Conservation (phyloP, 768 basidiomycete species). For the Rhodotorula paludigena region DNA sequence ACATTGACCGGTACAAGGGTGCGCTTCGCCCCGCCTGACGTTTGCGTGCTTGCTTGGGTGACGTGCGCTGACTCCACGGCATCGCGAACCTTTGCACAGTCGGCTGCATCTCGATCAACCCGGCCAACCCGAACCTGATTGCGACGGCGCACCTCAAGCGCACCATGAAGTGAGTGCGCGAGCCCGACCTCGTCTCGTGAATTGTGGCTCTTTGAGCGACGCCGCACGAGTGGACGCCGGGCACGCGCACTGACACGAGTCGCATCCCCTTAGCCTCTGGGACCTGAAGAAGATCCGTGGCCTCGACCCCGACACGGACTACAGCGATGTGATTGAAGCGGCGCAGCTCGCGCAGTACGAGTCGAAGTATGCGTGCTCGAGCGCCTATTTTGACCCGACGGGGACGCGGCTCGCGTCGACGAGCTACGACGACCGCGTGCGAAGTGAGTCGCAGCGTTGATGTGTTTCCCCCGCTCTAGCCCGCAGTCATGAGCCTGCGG, state of each 20-base stretch:
- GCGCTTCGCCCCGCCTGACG: background rate
- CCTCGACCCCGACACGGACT: background rate
- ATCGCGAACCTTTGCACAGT: slow-evolving; percentile 13
- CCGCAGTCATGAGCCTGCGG: too few species aligned
- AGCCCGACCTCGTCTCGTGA: too few species aligned
- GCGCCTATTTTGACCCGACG: slow-evolving; percentile 49
- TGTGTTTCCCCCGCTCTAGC: background rate
- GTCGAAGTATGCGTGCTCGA: slow-evolving; percentile 40
- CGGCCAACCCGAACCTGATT: slow-evolving; percentile 33
- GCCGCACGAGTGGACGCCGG: too few species aligned
- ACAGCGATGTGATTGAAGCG: slow-evolving; percentile 13
- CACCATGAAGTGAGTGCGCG: slow-evolving; percentile 20
- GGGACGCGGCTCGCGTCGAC: slow-evolving; percentile 49
- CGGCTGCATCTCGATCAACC: slow-evolving; percentile 36
- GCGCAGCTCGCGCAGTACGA: slow-evolving; percentile 39
- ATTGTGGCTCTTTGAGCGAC: too few species aligned
- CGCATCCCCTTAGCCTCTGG: too few species aligned
- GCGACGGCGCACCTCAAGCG: slow-evolving; percentile 41
- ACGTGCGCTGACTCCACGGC: background rate
- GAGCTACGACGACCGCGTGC: slow-evolving; percentile 49
- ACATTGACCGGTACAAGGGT: slow-evolving; percentile 32
- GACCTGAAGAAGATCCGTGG: slow-evolving; percentile 32
- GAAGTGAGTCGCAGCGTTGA: slow-evolving; percentile 24
- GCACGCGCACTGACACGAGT: too few species aligned
- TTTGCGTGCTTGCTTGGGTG: too few species aligned